Base-by-base conservation (phyloP, 176 grass and related monocot genomes). In the Melocanna baccifera region DNA sequence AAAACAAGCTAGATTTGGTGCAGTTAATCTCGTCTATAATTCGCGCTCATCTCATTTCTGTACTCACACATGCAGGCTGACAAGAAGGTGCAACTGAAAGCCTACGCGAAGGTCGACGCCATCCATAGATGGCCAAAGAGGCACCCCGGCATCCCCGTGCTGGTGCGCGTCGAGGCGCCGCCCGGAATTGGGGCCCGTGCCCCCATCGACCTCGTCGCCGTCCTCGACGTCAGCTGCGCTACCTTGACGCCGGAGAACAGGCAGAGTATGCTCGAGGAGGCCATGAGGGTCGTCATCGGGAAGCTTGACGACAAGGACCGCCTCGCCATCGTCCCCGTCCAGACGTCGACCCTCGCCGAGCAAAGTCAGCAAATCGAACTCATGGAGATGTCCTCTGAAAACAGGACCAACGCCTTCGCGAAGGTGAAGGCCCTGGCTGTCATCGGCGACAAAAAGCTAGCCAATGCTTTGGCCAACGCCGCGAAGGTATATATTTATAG, bases 391-490 rank as follows among this genome's bases (percentile, higher is more conserved):
- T 3, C 7, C 53, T 0, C 20, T 0, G 0, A 0, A 3, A 2
- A 2, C 20, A 19, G 53, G 7, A 10, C 0, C 0, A 0, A 9
- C 0, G 53, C 53, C 53, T 1, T 2, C 53, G 0, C 8, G 19
- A 56, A 0, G 7, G 7, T 56, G 53, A 9, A n/a, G 20, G 9
- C 8, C 0, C 20, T 22, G 8, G 50, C 6, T 1, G 18, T 53
- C 50, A 7, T 0, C 6, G 50, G 50, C 15, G 50, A 53, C 6
- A 53, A 53, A 0, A 53, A 53, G 50, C 50, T 53, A 7, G 5
- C 18, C 16, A 53, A 2, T 6, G 50, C 50, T 16, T 53, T 53
- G 50, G 5, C 0, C 0, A 19, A 53, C 1, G 50, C 50, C 50
- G 1, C 0, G 0, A 7, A 0, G 18, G 18, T 53, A 18, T 6